Base-by-base conservation (phyloP, 2,329 filamentous ascomycete genomes). In the Cadophora gregata region DNA sequence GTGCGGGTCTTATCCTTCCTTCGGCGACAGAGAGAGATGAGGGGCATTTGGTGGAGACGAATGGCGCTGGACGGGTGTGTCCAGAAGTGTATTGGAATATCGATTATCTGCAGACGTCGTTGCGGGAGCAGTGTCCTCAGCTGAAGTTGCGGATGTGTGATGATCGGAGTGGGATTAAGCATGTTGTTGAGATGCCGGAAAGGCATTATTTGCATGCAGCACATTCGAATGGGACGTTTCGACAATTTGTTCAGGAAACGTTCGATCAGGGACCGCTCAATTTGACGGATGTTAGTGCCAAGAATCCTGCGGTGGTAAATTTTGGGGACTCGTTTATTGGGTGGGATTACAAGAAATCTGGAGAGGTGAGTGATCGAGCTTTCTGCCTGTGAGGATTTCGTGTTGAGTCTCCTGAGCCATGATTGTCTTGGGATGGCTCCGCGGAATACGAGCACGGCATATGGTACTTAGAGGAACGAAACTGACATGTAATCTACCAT, bases 1-100 rank as follows among this genome's bases (percentile, higher is more conserved):
- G 73, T 2, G 67, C 68, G 19, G 67, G 70, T 12, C 45, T 74
- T 10, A 71, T 74, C 24, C 53, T 74, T 12, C 68, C 72, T n/a
- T 69, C 67, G 1, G 61, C 68, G 1, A 64, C 64, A 5, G 62
- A 55, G 1, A 62, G 72, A 33, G 51, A 64, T 27, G 33, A 65
- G 36, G 10, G 50, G 10, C 56, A 72, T 29, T 59, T 69, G 14
- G 19, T 64, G 9, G 19, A 67, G 29, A 65, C 65, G 2, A 38
- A 36, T 24, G 51, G 62, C 7, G 19, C 55, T 21, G n/a, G 58
- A 25, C 53, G 31, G 3, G 65, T 70, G 9, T 68, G 65, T 31
- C 45, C 70, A 6, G 65, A 69, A 19, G 58, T 59, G 1, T 74
- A 68, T 45, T 72, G 59, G 51, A 63, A 73, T 38, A 67, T 67